Conservation (phyloP, 1,284 basidiomycete species). For the Earliella scabrosa region DNA sequence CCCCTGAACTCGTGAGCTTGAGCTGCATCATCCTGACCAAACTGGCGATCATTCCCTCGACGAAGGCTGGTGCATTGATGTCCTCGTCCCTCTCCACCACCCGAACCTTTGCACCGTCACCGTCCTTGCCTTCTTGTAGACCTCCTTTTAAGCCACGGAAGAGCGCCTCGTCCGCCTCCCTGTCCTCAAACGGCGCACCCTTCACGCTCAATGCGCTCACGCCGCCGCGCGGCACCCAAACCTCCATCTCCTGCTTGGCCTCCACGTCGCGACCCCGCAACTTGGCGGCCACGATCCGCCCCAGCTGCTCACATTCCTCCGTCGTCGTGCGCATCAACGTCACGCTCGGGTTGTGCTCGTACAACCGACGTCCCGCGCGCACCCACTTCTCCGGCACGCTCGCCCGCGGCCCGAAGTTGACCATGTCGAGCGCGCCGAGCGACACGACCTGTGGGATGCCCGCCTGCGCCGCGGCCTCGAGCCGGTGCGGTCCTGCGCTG, state of each 20-base stretch:
- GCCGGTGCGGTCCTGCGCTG: conserved; percentile 26
- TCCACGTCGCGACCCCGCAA: conserved; percentile 5
- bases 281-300: conserved; percentile 22
- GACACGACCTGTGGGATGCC: conserved; percentile 30
- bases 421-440: conserved; percentile 30
- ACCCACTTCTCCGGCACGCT: conserved; percentile 24
- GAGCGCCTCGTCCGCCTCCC: conserved; percentile 23
- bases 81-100: conserved; percentile 22
- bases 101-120: neutral
- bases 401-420: conserved; percentile 26
- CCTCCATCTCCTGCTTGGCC: conserved; percentile 17
- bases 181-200: conserved; percentile 22
- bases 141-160: conserved; percentile 14
- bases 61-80: conserved; percentile 26
- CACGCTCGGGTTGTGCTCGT: conserved; percentile 26
- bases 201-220: conserved; percentile 22
- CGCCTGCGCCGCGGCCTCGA: conserved; percentile 23
- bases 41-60: conserved; percentile 20
- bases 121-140: conserved; percentile 5
- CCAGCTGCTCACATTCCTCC: conserved; percentile 24
- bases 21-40: conserved; percentile 22
- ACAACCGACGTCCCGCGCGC: conserved; percentile 2
- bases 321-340: conserved; percentile 27
- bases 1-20: too few relatives aligned
- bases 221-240: conserved; percentile 25